Evolutionary conservation across 441 rosid genomes (phyloP).

Genomic region (Euphorbia celastroides): DNA sequence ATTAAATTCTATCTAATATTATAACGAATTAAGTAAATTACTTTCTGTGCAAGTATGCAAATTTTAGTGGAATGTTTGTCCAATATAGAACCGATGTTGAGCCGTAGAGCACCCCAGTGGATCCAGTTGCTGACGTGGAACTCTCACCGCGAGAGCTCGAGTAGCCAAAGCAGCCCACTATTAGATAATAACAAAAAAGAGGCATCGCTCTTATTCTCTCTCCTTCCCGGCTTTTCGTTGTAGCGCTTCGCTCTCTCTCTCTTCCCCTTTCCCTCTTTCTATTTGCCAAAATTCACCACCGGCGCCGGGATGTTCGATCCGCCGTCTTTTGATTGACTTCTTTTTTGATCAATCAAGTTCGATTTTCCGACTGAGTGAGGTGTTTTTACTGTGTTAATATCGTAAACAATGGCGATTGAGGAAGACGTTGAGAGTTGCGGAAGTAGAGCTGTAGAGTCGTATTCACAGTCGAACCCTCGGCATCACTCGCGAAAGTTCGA

Average conservation of each 20-base stretch:
- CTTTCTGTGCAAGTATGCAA: not conserved
- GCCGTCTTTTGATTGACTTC: slow-evolving; percentile 1
- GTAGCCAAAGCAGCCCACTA: not conserved
- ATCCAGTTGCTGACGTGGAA: slow-evolving; percentile 6
- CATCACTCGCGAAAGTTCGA: slow-evolving; percentile 77
- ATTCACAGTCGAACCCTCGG: slow-evolving; percentile 47
- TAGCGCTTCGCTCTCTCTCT: not conserved
- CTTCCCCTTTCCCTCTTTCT: slow-evolving; percentile 4
- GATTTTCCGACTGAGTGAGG: not conserved
- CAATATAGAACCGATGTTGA: slow-evolving; percentile 3
- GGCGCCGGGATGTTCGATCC: slow-evolving; percentile 12
- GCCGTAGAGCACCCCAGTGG: not conserved
- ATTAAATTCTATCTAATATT: too few species aligned
- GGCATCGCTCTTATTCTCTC: not conserved
- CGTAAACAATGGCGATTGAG: slow-evolving; percentile 56
- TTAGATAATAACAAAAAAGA: not conserved
- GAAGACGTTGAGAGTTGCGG: slow-evolving; percentile 91
- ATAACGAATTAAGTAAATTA: too few species aligned
- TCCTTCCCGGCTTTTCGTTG: slow-evolving; percentile 8
- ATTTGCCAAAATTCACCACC: not conserved
- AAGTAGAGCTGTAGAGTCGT: slow-evolving; percentile 58
- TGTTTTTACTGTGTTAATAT: not conserved
- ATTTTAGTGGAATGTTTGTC: slow-evolving; percentile 1
- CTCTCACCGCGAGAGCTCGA: not conserved
- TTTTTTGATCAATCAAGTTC: not conserved